phyloP scores from a whole-genome alignment of 768 basidiomycete genomes.

The Leccinum aurantiacum region DNA sequence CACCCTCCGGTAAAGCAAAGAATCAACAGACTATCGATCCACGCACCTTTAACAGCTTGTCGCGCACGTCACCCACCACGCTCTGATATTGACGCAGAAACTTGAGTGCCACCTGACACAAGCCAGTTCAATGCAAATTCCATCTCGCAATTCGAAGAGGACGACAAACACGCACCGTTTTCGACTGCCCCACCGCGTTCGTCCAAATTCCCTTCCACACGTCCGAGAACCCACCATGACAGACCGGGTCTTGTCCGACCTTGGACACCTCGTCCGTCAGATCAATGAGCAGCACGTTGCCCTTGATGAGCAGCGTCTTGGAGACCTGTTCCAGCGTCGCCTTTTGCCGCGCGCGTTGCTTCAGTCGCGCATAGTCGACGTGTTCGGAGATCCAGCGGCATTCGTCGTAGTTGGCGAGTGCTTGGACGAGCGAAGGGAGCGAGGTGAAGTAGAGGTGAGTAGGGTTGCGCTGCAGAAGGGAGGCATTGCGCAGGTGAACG shows the following conservation, averaged over 20 bases:
- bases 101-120: slow-evolving; percentile 54
- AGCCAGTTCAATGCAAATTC: slow-evolving; percentile 2
- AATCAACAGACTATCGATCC: background rate
- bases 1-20: background rate
- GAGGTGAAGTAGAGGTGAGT: slow-evolving; percentile 51
- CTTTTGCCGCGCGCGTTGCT: slow-evolving; percentile 58
- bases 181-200: slow-evolving; percentile 41
- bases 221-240: slow-evolving; percentile 58
- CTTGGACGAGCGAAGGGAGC: slow-evolving; percentile 49
- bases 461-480: slow-evolving; percentile 56
- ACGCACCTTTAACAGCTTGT: slow-evolving; percentile 51
- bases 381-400: slow-evolving; percentile 55
- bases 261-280: slow-evolving; percentile 54
- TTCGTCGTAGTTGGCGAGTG: slow-evolving; percentile 56
- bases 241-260: slow-evolving; percentile 48
- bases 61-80: slow-evolving; percentile 50
- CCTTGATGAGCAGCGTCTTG: slow-evolving; percentile 54
- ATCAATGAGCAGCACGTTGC: slow-evolving; percentile 48
- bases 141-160: background rate
- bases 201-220: slow-evolving; percentile 61
- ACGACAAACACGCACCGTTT: slow-evolving; percentile 15
- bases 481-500: slow-evolving; percentile 60
- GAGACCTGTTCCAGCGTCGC: slow-evolving; percentile 53
- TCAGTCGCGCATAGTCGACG: slow-evolving; percentile 53
- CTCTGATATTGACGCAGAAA: slow-evolving; percentile 47